These are phyloP conservation scores for Blastocystis hominis DNA, from an alignment of 352 stramenopile species.

Conservation along the genomic window DNA sequence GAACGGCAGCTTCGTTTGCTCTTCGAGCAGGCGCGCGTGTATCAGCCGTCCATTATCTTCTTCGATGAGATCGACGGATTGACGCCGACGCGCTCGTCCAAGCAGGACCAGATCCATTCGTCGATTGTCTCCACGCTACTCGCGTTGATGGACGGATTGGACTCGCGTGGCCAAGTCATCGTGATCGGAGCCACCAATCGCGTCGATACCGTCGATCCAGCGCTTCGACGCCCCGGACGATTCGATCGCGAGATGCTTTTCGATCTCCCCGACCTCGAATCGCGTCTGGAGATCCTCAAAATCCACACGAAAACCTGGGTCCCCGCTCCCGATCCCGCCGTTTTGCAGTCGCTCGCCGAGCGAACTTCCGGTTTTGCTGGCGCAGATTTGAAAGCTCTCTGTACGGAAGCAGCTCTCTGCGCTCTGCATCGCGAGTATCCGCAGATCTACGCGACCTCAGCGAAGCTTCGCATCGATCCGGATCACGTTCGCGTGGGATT, in stretches of 20 bases:
- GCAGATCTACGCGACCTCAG: slow-evolving; percentile 75
- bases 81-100: slow-evolving; percentile 77
- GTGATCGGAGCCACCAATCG: slow-evolving; percentile 95
- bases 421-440: slow-evolving; percentile 74
- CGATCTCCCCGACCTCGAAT: slow-evolving; percentile 72
- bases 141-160: slow-evolving; percentile 77
- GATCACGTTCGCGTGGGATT: slow-evolving; percentile 69
- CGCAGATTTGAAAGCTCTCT: slow-evolving; percentile 80
- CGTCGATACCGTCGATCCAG: slow-evolving; percentile 84
- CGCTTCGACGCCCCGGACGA: slow-evolving; percentile 80
- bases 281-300: slow-evolving; percentile 73
- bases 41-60: slow-evolving; percentile 84
- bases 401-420: slow-evolving; percentile 75
- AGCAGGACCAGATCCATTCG: slow-evolving; percentile 83
- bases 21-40: slow-evolving; percentile 72
- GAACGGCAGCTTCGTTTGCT: slow-evolving; percentile 77
- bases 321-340: slow-evolving; percentile 66
- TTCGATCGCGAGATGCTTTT: slow-evolving; percentile 82
- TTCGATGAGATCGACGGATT: slow-evolving; percentile 85
- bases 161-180: slow-evolving; percentile 71
- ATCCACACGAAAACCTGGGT: slow-evolving; percentile 79
- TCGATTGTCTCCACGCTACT: slow-evolving; percentile 82
- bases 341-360: slow-evolving; percentile 72
- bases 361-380: slow-evolving; percentile 77
- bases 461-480: slow-evolving; percentile 69